These are phyloP conservation scores for Phytophthora pinifolia DNA, from an alignment of 352 stramenopile species.

Conservation along the genomic window DNA sequence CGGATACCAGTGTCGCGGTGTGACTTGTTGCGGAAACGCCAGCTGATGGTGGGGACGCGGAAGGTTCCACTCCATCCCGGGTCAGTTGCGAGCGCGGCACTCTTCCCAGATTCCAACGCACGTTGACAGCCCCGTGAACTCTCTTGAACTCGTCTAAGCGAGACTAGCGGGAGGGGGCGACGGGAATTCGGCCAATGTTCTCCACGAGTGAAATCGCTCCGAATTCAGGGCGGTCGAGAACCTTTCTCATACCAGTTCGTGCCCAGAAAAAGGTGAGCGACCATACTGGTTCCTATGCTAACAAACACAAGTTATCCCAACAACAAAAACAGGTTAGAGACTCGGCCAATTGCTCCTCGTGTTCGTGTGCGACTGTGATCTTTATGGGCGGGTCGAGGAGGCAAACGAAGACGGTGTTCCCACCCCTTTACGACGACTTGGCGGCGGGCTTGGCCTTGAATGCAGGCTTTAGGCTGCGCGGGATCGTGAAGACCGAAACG, in stretches of 20 bases:
- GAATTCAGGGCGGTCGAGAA: constrained; percentile 27
- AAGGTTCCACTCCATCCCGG: constrained; percentile 39
- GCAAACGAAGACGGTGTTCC: no score
- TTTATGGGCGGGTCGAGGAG: constrained; percentile 3
- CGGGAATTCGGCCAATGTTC: constrained; percentile 11
- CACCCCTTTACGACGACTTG: no score
- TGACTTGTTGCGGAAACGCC: constrained; percentile 10
- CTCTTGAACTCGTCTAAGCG: no score
- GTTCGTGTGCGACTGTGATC: constrained; percentile 10
- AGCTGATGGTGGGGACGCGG: constrained; percentile 17
- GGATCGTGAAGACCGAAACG: constrained; percentile 83
- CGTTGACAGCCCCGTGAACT: no score
- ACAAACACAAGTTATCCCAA: no score
- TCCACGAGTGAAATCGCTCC: constrained; percentile 30
- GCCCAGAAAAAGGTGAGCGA: constrained; percentile 13
- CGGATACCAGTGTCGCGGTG: constrained; percentile 11
- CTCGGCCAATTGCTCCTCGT: background rate
- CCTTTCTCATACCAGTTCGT: constrained; percentile 21
- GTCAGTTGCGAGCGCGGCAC: constrained; percentile 6
- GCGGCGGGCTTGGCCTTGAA: constrained; percentile 13
- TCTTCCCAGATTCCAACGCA: constrained; percentile 47
- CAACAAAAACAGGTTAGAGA: constrained; percentile 1
- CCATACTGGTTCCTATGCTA: background rate
- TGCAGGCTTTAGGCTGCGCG: constrained; percentile 30
- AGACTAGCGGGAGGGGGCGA: constrained; percentile 15